Percentiles rank a stretch among this genome's conserved stretches.
These are phyloP conservation scores for Metschnikowia vanudenii DNA, from an alignment of 805 yeast genomes.

Conservation along the genomic window DNA sequence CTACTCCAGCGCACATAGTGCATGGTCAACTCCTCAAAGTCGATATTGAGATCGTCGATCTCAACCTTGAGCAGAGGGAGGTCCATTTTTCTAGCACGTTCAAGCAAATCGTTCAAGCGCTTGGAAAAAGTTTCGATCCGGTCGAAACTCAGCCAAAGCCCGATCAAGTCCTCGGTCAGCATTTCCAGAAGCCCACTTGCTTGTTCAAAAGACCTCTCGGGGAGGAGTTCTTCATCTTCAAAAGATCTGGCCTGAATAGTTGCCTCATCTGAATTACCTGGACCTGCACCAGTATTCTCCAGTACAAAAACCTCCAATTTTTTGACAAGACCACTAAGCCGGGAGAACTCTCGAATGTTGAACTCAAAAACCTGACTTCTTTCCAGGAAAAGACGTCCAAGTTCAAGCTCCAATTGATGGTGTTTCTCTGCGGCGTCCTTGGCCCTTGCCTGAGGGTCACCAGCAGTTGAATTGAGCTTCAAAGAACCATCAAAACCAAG, in stretches of 20 bases:
- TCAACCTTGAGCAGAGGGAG: not conserved
- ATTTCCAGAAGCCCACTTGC: too few species aligned
- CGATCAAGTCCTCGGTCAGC: too few species aligned
- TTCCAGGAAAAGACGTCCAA: slow-evolving; percentile 5
- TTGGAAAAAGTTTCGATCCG: not conserved
- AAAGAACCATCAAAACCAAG: slow-evolving; percentile 3
- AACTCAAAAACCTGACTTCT: slow-evolving; percentile 9
- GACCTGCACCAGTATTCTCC: too few species aligned
- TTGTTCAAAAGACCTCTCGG: too few species aligned
- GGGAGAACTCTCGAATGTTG: slow-evolving; percentile 1
- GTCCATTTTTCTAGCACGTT: not conserved
- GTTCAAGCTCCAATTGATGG: slow-evolving; percentile 1
- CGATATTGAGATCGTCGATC: not conserved
- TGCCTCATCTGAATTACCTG: too few species aligned
- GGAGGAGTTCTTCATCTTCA: too few species aligned
- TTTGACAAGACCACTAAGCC: not conserved
- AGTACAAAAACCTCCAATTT: slow-evolving; percentile 1
- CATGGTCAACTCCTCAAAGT: not conserved
- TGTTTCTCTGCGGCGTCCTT: not conserved
- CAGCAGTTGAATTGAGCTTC: not conserved
- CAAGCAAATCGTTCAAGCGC: not conserved
- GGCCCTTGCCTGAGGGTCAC: not conserved
- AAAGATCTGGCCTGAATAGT: too few species aligned
- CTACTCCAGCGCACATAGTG: not conserved
- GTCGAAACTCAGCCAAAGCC: not conserved